Percentiles rank a stretch among this genome's conserved stretches.
Conservation (phyloP, 2,329 filamentous ascomycete species). For the Esteya vermicola region DNA sequence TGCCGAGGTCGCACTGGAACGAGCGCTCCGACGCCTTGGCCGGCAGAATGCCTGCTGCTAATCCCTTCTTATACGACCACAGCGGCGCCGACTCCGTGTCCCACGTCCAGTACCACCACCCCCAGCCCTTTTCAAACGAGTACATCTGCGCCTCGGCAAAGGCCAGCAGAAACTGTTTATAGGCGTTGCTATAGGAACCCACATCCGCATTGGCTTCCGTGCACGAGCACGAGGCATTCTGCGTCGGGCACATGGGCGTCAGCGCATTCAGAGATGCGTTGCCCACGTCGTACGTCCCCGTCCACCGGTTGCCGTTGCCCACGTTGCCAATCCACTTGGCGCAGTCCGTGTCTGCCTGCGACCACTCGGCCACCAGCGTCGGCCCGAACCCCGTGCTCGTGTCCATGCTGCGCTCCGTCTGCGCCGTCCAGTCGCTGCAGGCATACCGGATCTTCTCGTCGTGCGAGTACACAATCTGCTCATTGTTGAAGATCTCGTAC, state of each 20-base stretch:
- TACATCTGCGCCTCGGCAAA: constrained; percentile 96
- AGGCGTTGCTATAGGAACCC: constrained; percentile 49
- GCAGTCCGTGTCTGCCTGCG: constrained; percentile 94
- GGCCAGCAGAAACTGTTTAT: constrained; percentile 74
- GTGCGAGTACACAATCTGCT: constrained; percentile 72
- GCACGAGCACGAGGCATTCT: constrained; percentile 56
- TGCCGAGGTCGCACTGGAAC: constrained; percentile 48
- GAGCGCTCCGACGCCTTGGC: constrained; percentile 52
- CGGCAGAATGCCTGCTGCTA: constrained; percentile 68
- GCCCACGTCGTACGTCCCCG: constrained; percentile 65
- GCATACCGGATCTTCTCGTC: constrained; percentile 74
- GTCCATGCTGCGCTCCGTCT: constrained; percentile 60
- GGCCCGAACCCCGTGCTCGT: constrained; percentile 73
- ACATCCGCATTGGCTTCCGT: constrained; percentile 60
- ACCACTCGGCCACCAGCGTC: constrained; percentile 93
- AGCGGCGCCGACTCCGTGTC: constrained; percentile 59
- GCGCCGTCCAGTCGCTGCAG: constrained; percentile 73
- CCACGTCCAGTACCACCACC: constrained; percentile 99
- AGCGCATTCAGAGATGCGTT: constrained; percentile 47
- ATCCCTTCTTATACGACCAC: constrained; percentile 82
- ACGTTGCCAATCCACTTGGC: constrained; percentile 79
- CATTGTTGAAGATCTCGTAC: constrained; percentile 93
- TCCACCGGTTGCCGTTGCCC: constrained; percentile 77
- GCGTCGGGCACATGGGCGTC: constrained; percentile 59
- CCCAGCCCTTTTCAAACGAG: constrained; percentile 83